Evolutionary conservation across 2,329 filamentous ascomycete genomes (phyloP).

Genomic region (Penicillium decumbens): DNA sequence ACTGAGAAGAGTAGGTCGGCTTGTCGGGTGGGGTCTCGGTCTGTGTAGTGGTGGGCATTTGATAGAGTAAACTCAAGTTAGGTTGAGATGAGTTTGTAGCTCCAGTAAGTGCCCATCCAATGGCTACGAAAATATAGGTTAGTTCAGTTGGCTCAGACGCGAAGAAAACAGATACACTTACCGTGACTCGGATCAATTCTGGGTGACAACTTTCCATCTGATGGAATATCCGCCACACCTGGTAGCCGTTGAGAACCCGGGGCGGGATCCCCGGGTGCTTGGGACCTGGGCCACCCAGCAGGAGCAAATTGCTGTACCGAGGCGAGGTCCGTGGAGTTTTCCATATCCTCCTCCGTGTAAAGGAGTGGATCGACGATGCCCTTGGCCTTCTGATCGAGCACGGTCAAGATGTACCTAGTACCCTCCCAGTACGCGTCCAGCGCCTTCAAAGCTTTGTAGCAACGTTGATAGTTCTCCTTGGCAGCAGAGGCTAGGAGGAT

Average conservation of each 20-base stretch:
- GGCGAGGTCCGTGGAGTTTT: constrained; percentile 58
- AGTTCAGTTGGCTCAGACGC: constrained; percentile 1
- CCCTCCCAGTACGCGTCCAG: constrained; percentile 84
- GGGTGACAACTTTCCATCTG: constrained; percentile 40
- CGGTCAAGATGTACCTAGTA: constrained; percentile 79
- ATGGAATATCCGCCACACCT: constrained; percentile 27
- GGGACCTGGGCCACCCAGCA: constrained; percentile 47
- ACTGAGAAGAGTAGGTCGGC: constrained; percentile 30
- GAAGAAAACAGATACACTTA: constrained; percentile 29
- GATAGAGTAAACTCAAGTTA: constrained; percentile 75
- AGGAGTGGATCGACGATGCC: constrained; percentile 72
- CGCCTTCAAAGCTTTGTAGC: constrained; percentile 76
- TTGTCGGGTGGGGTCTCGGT: constrained; percentile 22
- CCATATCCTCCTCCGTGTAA: constrained; percentile 69
- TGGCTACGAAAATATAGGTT: constrained; percentile 50
- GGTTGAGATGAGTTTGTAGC: constrained; percentile 81
- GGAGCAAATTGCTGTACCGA: constrained; percentile 50
- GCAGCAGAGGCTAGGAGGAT: constrained; percentile 73
- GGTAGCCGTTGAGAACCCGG: constrained; percentile 15
- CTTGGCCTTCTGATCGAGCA: constrained; percentile 80
- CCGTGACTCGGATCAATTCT: constrained; percentile 50
- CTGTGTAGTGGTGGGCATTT: constrained; percentile 47
- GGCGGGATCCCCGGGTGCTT: constrained; percentile 30
- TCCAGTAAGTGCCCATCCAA: constrained; percentile 83
- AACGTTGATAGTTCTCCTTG: constrained; percentile 80